These are phyloP conservation scores for Cyclocybe aegerita DNA, from an alignment of 768 basidiomycete species.

Conservation along the genomic window DNA sequence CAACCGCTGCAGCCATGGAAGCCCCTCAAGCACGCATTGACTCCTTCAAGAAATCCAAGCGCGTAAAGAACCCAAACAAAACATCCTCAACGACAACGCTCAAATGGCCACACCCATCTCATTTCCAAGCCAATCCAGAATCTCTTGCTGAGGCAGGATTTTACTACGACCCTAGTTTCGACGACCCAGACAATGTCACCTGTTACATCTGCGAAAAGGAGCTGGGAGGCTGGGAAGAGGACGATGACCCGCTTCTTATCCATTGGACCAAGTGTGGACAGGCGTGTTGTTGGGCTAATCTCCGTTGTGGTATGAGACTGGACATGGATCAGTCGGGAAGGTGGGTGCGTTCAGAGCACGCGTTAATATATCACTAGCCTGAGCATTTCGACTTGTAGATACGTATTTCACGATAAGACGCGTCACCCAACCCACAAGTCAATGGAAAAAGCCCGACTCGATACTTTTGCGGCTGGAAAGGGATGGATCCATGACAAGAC, in stretches of 20 bases:
- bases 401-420: slow-evolving; percentile 51
- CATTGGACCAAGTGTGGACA: slow-evolving; percentile 70
- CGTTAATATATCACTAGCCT: not conserved
- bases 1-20: no score
- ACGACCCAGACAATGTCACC: slow-evolving; percentile 71
- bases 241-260: slow-evolving; percentile 85
- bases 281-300: slow-evolving; percentile 77
- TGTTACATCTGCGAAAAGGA: slow-evolving; percentile 87
- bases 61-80: no score
- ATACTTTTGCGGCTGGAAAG: slow-evolving; percentile 55
- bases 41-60: no score
- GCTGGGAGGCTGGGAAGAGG: slow-evolving; percentile 80
- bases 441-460: slow-evolving; percentile 73
- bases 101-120: slow-evolving; percentile 79
- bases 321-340: slow-evolving; percentile 59
- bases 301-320: slow-evolving; percentile 65
- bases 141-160: slow-evolving; percentile 89
- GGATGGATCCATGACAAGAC: slow-evolving; percentile 71
- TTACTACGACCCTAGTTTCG: slow-evolving; percentile 70
- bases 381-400: slow-evolving; percentile 39
- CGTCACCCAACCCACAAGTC: slow-evolving; percentile 65
- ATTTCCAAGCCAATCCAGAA: slow-evolving; percentile 68
- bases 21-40: no score
- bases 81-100: slow-evolving; percentile 21
- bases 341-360: slow-evolving; percentile 34